Evolutionary conservation across 805 yeast genomes (phyloP), one percentile per base, ranked within the genome.

Genomic region (Wickerhamomyces bisporus): DNA sequence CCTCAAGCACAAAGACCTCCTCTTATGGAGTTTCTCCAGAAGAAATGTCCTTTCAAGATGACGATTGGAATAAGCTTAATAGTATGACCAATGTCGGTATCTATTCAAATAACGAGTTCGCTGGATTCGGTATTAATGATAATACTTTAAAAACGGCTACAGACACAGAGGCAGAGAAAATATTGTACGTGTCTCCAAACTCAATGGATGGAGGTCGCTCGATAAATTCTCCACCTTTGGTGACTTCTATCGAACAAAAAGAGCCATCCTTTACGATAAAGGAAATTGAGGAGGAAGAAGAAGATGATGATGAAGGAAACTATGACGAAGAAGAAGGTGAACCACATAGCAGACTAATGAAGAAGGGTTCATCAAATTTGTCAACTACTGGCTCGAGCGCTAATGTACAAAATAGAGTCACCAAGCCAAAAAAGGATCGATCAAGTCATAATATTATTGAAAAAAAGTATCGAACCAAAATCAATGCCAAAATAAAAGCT

Each of bases 391-490:
- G 7, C 24, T 21, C 24, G 10, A 21, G 24, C 10, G 13, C 28
- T 26, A 26, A n/a, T 9, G 8, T 25, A 34, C 24, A 38, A 45
- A 34, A 21, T 6, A 50, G 44, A 32, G 56, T 66, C 15, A 36
- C 64, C 5, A 77, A 75, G 47, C 73, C 77, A 5, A 68, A 63
- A 43, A 67, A 66, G 41, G 73, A 72, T 39, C 73, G 81, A 59
- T 69, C 79, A 1, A 73, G 86, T 7, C 94, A 85, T 61, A 85
- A 84, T 53, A 77, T 82, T 68, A 80, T 85, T 48, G 94, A 86
- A 55, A 84, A 84, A 61, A 79, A 82, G 53, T 86, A 86, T 60
- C 62, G 94, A 48, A 80, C 85, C 16, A 84, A 85, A 52, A 81
- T 85, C 47, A 85, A 83, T 52, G 68, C 81, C 38, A 81, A 79